These are phyloP conservation scores for Daldinia decipiens DNA, from an alignment of 495 filamentous ascomycete genomes.

Conservation along the genomic window DNA sequence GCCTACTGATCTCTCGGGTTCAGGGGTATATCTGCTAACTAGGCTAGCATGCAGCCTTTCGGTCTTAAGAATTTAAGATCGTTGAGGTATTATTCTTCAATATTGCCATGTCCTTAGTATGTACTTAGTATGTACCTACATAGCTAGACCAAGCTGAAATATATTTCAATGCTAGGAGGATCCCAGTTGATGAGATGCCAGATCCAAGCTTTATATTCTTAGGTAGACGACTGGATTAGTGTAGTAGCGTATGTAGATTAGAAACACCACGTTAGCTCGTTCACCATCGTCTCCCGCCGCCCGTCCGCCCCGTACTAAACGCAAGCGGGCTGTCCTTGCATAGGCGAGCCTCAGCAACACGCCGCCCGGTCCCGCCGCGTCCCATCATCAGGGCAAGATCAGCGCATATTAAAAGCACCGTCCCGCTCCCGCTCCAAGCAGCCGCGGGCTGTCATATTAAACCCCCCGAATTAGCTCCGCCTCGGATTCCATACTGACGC, in stretches of 20 bases:
- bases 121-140: background rate
- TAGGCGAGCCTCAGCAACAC: constrained; percentile 16
- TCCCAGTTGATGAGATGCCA: background rate
- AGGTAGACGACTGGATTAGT: background rate
- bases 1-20: background rate
- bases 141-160: background rate
- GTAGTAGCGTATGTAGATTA: background rate
- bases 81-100: constrained; percentile 1
- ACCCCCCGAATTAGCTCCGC: background rate
- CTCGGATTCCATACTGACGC: constrained; percentile 1
- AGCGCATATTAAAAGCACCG: constrained; percentile 17
- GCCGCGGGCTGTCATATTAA: constrained; percentile 38
- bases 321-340: constrained; percentile 27
- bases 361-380: constrained; percentile 22
- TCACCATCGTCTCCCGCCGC: background rate
- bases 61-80: background rate
- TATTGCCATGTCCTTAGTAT: background rate
- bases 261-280: background rate
- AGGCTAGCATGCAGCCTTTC: background rate
- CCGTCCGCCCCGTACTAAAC: background rate
- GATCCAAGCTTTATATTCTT: background rate
- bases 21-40: background rate
- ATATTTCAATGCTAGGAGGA: background rate
- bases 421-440: constrained; percentile 29
- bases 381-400: constrained; percentile 27